Evolutionary conservation across 106 monocot genomes (phyloP).

Genomic region (Acanthochlamys bracteata): DNA sequence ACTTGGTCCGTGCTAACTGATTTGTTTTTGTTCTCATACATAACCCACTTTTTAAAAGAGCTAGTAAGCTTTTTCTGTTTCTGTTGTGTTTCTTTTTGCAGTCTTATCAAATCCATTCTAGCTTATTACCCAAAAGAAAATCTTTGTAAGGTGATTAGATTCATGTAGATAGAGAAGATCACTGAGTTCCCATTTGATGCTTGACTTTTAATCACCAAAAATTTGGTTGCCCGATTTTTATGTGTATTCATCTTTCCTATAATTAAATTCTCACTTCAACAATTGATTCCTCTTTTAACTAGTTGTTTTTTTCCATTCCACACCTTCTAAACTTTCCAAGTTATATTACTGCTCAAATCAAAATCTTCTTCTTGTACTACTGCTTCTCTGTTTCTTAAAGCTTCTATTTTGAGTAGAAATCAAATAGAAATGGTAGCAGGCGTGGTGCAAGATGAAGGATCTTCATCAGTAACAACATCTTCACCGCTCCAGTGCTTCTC

Average conservation of each 20-base stretch:
- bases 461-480: constrained; percentile 12
- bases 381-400: neutral
- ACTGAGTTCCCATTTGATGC: neutral
- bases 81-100: too few species aligned
- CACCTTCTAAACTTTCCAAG: neutral
- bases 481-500: constrained; percentile 26
- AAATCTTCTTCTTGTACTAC: neutral
- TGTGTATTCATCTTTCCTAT: neutral
- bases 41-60: too few species aligned
- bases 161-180: neutral
- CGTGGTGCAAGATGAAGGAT: constrained; percentile 7
- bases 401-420: too few species aligned
- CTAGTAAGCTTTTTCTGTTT: too few species aligned
- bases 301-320: neutral
- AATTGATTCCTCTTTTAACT: neutral
- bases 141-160: neutral
- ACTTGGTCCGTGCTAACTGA: too few species aligned
- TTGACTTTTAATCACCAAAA: neutral
- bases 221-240: neutral
- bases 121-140: neutral
- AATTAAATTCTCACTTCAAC: neutral
- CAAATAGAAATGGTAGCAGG: neutral
- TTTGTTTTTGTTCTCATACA: too few species aligned
- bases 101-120: neutral
- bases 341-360: neutral